These are phyloP conservation scores for Chlorella sp. DNA, from an alignment of 139 green algal species.

Conservation along the genomic window DNA sequence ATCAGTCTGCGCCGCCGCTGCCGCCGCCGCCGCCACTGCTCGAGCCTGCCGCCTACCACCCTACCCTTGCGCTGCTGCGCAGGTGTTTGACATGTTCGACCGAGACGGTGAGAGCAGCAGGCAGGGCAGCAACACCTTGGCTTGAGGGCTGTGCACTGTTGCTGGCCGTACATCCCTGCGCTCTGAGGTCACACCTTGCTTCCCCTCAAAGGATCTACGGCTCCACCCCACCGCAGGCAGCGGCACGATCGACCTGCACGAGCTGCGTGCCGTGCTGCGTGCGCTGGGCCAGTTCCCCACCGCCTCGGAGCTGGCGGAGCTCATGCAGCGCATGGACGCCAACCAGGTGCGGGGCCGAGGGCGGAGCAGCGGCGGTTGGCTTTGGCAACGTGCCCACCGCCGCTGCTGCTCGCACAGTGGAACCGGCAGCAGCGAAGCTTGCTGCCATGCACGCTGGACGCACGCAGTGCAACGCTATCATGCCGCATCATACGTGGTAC, in stretches of 20 bases:
- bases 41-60: too few relatives aligned
- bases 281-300: slow-evolving; percentile 20
- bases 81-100: slow-evolving; percentile 18
- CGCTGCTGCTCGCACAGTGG: background rate
- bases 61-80: background rate
- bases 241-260: background rate
- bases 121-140: background rate
- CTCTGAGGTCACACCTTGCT: background rate
- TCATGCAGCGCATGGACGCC: slow-evolving; percentile 20
- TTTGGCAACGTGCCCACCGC: background rate
- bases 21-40: too few relatives aligned
- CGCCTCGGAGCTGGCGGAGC: slow-evolving; percentile 12
- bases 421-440: background rate
- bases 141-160: background rate
- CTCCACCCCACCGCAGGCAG: too few relatives aligned
- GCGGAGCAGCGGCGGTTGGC: background rate
- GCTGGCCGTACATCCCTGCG: background rate
- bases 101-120: background rate
- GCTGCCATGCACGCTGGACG: too few relatives aligned
- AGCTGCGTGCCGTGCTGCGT: slow-evolving; percentile 16
- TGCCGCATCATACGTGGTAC: background rate
- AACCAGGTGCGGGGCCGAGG: background rate
- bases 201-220: too few relatives aligned
- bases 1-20: too few relatives aligned
- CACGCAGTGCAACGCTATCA: too few relatives aligned